These are phyloP conservation scores for Trichosanthes truncata DNA, from an alignment of 306 rosid genomes.

Conservation along the genomic window DNA sequence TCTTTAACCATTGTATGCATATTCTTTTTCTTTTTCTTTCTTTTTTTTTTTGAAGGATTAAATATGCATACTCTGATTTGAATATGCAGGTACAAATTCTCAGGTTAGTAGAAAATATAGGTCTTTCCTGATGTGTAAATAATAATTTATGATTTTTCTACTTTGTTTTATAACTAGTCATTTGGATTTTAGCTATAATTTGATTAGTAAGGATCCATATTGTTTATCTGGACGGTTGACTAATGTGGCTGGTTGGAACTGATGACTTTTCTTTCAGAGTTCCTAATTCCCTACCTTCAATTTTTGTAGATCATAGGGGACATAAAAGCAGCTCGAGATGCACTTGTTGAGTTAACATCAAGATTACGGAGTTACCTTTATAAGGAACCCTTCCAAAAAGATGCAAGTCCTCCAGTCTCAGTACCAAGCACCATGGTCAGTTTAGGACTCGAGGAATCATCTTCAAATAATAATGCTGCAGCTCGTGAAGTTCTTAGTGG, in stretches of 20 bases:
- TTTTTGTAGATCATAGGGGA: slow-evolving; percentile 72
- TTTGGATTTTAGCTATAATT: background rate
- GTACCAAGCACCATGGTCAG: slow-evolving; percentile 23
- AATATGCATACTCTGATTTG: background rate
- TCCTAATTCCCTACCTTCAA: background rate
- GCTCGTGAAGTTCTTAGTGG: slow-evolving; percentile 30
- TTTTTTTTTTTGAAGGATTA: background rate
- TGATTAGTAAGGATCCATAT: background rate
- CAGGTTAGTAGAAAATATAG: background rate
- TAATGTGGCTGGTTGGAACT: background rate
- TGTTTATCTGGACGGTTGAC: background rate
- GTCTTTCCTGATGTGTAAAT: background rate
- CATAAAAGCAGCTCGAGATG: slow-evolving; percentile 85
- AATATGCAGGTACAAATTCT: background rate
- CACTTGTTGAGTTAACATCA: slow-evolving; percentile 87
- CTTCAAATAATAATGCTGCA: slow-evolving; percentile 34
- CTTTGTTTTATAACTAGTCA: background rate
- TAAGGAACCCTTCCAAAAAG: slow-evolving; percentile 65
- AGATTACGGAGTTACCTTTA: slow-evolving; percentile 70
- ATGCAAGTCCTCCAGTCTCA: slow-evolving; percentile 35
- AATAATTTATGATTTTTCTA: background rate
- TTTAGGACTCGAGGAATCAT: slow-evolving; percentile 36
- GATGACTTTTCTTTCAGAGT: background rate
- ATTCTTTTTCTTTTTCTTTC: background rate
- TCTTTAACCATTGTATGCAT: slow-evolving; percentile 1